Percentiles rank a stretch among this genome's conserved stretches.
Conservation (phyloP, 2,329 filamentous ascomycete species). For the Canariomyces notabilis region DNA sequence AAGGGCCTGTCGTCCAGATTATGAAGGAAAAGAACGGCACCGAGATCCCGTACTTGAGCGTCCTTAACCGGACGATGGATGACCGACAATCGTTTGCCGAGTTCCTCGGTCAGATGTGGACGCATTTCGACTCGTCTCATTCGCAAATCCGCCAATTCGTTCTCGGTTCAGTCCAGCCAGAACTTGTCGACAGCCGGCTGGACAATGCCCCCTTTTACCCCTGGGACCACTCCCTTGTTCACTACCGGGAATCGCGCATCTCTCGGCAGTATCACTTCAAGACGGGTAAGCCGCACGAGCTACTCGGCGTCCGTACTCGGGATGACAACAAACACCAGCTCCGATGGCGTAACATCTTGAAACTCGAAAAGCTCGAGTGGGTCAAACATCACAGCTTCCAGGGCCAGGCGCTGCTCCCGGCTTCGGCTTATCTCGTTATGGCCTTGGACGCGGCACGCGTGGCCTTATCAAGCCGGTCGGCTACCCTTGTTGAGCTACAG, state of each 20-base stretch:
- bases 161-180: constrained; percentile 20
- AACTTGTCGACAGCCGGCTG: constrained; percentile 19
- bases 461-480: constrained; percentile 24
- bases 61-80: constrained; percentile 30
- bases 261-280: constrained; percentile 36
- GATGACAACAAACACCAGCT: constrained; percentile 35
- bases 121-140: constrained; percentile 25
- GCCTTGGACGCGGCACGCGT: constrained; percentile 39
- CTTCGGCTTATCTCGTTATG: constrained; percentile 44
- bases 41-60: constrained; percentile 29
- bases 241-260: constrained; percentile 41
- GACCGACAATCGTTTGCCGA: constrained; percentile 30
- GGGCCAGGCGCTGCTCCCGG: constrained; percentile 41
- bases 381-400: constrained; percentile 38
- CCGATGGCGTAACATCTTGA: constrained; percentile 40
- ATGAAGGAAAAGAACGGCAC: constrained; percentile 23
- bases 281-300: constrained; percentile 31
- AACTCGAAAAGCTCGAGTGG: constrained; percentile 37
- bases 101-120: constrained; percentile 34
- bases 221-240: constrained; percentile 42
- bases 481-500: constrained; percentile 30
- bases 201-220: constrained; percentile 38
- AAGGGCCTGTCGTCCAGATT: constrained; percentile 35
- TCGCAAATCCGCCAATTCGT: constrained; percentile 25
- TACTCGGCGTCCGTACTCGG: constrained; percentile 34